A percentile compares a stretch with the other conserved stretches of the same genome.
These are phyloP conservation scores for Leccinum obscurum DNA, from an alignment of 768 basidiomycete genomes.

Conservation along the genomic window DNA sequence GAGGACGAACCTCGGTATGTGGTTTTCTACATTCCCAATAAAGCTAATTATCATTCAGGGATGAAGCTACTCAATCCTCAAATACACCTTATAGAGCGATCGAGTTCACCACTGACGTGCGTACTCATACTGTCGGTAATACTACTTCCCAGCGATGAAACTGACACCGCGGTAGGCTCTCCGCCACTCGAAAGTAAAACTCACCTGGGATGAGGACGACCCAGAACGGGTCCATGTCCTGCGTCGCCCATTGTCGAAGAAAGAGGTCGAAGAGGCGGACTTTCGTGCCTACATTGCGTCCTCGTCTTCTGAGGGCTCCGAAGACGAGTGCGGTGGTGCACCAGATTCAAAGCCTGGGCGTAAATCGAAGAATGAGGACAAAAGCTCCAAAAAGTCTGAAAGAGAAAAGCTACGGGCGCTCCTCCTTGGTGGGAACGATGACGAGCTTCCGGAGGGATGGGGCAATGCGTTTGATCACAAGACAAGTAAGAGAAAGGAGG, in stretches of 20 bases:
- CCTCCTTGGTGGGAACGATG: constrained; percentile 64
- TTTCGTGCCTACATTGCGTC: constrained; percentile 80
- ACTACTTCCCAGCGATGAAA: not conserved
- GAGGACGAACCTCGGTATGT: constrained; percentile 72
- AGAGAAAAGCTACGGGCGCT: constrained; percentile 77
- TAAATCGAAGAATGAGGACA: constrained; percentile 18
- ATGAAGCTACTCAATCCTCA: constrained; percentile 75
- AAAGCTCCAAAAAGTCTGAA: constrained; percentile 41
- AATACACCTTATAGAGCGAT: constrained; percentile 65
- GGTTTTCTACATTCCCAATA: not conserved
- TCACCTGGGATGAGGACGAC: constrained; percentile 99
- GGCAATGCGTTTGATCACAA: constrained; percentile 41
- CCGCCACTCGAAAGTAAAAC: constrained; percentile 95
- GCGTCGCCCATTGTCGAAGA: constrained; percentile 70
- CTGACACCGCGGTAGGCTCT: constrained; percentile 61
- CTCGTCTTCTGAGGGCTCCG: constrained; percentile 61
- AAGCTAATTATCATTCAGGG: constrained; percentile 45
- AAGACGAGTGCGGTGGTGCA: constrained; percentile 21
- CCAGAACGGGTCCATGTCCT: constrained; percentile 81
- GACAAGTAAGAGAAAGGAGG: constrained; percentile 1
- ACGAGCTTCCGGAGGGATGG: constrained; percentile 86
- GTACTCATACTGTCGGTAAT: constrained; percentile 27
- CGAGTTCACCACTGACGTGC: constrained; percentile 91
- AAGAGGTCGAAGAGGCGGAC: constrained; percentile 91
- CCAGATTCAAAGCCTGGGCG: constrained; percentile 2